phyloP scores from a whole-genome alignment of 345 rosid genomes.

The Dovyalis caffra region DNA sequence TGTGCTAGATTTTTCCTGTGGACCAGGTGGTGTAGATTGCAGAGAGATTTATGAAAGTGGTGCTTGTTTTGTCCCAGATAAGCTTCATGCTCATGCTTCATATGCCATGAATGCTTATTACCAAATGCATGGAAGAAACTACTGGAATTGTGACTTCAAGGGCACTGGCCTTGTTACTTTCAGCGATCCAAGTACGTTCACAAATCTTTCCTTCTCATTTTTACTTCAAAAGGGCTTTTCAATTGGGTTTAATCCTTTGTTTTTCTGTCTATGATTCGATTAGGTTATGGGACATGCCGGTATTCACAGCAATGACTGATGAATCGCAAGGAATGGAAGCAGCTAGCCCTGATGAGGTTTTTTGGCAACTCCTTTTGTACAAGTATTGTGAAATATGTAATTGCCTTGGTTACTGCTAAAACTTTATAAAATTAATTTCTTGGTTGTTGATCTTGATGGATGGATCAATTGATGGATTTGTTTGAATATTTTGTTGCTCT shows the following conservation, averaged over 20 bases:
- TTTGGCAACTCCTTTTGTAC: neutral
- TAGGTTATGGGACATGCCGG: slow-evolving; percentile 62
- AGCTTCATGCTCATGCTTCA: slow-evolving; percentile 66
- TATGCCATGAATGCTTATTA: slow-evolving; percentile 68
- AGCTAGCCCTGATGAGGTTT: neutral
- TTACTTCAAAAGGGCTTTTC: neutral
- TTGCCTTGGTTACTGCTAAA: neutral
- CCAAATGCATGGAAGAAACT: slow-evolving; percentile 70
- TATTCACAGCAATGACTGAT: slow-evolving; percentile 47
- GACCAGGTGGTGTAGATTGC: slow-evolving; percentile 70
- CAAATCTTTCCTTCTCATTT: neutral
- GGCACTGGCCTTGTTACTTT: slow-evolving; percentile 64
- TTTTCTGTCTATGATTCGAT: neutral
- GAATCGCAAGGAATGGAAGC: neutral
- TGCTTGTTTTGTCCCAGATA: slow-evolving; percentile 47
- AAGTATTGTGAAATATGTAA: neutral
- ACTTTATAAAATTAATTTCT: neutral
- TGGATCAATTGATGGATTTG: neutral
- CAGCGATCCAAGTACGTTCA: slow-evolving; percentile 57
- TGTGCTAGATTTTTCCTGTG: slow-evolving; percentile 60
- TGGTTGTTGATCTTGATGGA: neutral
- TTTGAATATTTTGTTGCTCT: slow-evolving; percentile 22
- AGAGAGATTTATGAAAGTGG: slow-evolving; percentile 49
- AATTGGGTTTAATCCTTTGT: neutral
- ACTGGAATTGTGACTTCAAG: slow-evolving; percentile 75